Percentiles rank a stretch among this genome's conserved stretches.
Conservation (phyloP, 495 filamentous ascomycete species). For the Podospora tetraspora region DNA sequence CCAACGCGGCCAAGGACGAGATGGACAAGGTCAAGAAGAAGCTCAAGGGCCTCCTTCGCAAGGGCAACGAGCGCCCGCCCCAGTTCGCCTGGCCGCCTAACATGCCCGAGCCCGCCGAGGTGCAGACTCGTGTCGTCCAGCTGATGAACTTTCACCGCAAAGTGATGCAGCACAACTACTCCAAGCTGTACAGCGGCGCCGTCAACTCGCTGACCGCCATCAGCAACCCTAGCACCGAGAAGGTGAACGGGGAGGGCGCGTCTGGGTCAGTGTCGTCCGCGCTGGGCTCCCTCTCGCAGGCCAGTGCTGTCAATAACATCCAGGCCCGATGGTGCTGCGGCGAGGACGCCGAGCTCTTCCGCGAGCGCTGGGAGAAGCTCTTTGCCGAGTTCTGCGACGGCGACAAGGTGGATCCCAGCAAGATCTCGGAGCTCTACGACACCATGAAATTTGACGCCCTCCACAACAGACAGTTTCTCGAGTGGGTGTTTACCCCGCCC, state of each 20-base stretch:
- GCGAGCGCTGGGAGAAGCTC: slow-evolving; percentile 96
- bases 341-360: slow-evolving; percentile 91
- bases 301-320: slow-evolving; percentile 58
- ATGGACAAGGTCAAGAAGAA: slow-evolving; percentile 99
- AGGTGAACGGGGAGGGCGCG: slow-evolving; percentile 29
- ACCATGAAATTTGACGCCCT: slow-evolving; percentile 99
- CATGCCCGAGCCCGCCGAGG: slow-evolving; percentile 86
- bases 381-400: slow-evolving; percentile 94
- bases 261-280: slow-evolving; percentile 31
- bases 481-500: slow-evolving; percentile 92
- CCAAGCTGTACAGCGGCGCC: slow-evolving; percentile 61
- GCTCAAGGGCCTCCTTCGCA: slow-evolving; percentile 81
- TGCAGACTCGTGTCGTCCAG: slow-evolving; percentile 85
- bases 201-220: slow-evolving; percentile 54
- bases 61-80: slow-evolving; percentile 79
- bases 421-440: slow-evolving; percentile 95
- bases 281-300: slow-evolving; percentile 47
- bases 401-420: slow-evolving; percentile 96
- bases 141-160: slow-evolving; percentile 95
- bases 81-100: slow-evolving; percentile 98
- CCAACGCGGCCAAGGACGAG: slow-evolving; percentile 98
- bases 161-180: slow-evolving; percentile 90
- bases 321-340: slow-evolving; percentile 94
- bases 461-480: slow-evolving; percentile 93
- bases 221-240: slow-evolving; percentile 41